Conservation (phyloP, 2,329 filamentous ascomycete genomes). For the Exophiala aquamarina region DNA sequence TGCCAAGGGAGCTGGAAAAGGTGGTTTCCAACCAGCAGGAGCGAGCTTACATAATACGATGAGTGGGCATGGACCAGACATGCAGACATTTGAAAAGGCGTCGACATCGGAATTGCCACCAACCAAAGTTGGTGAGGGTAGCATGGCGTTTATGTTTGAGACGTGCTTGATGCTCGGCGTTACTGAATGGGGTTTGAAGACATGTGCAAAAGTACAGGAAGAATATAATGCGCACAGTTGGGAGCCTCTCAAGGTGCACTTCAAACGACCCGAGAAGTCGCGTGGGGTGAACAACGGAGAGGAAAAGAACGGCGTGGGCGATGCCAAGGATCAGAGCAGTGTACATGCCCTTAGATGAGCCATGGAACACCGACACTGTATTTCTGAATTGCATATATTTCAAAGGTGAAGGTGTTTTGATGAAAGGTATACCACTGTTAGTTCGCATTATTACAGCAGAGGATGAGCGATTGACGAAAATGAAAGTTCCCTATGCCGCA, state of each 20-base stretch:
- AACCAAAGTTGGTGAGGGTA: conserved; percentile 57
- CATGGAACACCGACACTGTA: too few species aligned
- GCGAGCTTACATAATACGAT: conserved; percentile 69
- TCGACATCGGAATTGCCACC: conserved; percentile 55
- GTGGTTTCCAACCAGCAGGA: conserved; percentile 61
- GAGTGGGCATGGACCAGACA: conserved; percentile 65
- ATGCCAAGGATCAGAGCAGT: conserved; percentile 23
- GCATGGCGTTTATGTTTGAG: conserved; percentile 67
- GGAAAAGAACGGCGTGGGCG: conserved; percentile 22
- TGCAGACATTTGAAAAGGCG: conserved; percentile 56
- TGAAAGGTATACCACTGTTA: too few species aligned
- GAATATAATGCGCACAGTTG: conserved; percentile 78
- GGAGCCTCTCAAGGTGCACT: conserved; percentile 66
- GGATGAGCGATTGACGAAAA: too few species aligned
- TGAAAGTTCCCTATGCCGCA: too few species aligned
- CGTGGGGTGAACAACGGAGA: conserved; percentile 29
- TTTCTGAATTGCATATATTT: too few species aligned
- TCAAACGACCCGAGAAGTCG: conserved; percentile 52
- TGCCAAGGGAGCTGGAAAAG: conserved; percentile 53
- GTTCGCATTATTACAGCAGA: too few species aligned
- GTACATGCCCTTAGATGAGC: conserved; percentile 17
- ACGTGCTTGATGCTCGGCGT: conserved; percentile 69
- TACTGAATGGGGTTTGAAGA: conserved; percentile 70
- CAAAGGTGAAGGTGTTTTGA: too few species aligned
- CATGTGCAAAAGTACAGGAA: conserved; percentile 68